Conservation (phyloP, 768 basidiomycete genomes). For the Clitopilus passeckerianus region DNA sequence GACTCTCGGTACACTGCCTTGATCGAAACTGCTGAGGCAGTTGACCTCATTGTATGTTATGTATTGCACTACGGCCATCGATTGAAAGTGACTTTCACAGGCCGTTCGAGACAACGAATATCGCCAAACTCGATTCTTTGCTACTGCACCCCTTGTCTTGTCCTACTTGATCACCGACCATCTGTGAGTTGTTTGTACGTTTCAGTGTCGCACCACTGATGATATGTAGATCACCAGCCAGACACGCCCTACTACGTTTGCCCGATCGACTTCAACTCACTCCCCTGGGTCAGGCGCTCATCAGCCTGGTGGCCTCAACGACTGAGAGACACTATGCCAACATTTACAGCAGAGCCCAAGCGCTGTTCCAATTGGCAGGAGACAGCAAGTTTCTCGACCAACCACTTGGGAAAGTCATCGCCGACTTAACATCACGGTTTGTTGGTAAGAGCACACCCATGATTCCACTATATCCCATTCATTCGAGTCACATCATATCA, state of each 20-base stretch:
- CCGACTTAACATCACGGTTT: constrained; percentile 41
- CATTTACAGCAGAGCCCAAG: constrained; percentile 45
- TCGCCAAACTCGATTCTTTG: constrained; percentile 40
- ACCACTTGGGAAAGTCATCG: constrained; percentile 40
- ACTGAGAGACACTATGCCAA: constrained; percentile 50
- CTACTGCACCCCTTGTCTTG: constrained; percentile 58
- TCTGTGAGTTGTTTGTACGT: constrained; percentile 35
- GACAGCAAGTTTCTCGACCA: constrained; percentile 40
- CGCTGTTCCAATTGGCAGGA: constrained; percentile 33
- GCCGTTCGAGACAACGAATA: constrained; percentile 32
- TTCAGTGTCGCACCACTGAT: no score
- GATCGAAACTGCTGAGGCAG: constrained; percentile 41
- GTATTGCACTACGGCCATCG: background rate
- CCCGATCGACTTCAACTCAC: constrained; percentile 38
- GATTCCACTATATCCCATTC: background rate
- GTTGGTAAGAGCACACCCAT: constrained; percentile 35
- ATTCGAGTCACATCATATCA: constrained; percentile 17
- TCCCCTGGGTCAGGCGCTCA: constrained; percentile 43
- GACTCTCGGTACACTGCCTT: constrained; percentile 38
- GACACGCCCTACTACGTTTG: constrained; percentile 50
- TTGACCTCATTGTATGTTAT: constrained; percentile 49
- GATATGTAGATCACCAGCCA: constrained; percentile 48
- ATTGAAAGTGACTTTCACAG: constrained; percentile 3
- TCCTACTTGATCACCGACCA: constrained; percentile 62
- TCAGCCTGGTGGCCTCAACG: constrained; percentile 42